A percentile compares a stretch with the other conserved stretches of the same genome.
phyloP scores from a whole-genome alignment of 495 filamentous ascomycete species.

The Aspergillus taichungensis region DNA sequence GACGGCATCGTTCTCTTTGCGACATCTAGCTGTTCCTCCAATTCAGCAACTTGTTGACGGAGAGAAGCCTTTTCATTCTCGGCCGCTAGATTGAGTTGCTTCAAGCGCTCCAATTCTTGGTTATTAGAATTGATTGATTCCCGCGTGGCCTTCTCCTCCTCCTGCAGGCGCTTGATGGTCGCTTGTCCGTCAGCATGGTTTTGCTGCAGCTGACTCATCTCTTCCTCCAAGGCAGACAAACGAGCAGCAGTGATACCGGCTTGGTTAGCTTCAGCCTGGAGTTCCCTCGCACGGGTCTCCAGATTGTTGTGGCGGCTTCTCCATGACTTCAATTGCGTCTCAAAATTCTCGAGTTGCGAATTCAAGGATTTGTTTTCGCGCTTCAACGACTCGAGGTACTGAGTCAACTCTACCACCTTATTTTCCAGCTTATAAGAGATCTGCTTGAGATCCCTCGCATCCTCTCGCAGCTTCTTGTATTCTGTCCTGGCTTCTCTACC shows the following conservation, averaged over 20 bases:
- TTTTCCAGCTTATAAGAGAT: constrained; percentile 99
- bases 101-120: constrained; percentile 67
- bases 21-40: constrained; percentile 87
- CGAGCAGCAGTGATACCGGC: constrained; percentile 89
- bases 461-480: constrained; percentile 87
- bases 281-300: constrained; percentile 81
- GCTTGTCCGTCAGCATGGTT: constrained; percentile 77
- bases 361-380: constrained; percentile 82
- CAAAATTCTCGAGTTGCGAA: constrained; percentile 90
- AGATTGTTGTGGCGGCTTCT: constrained; percentile 84
- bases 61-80: constrained; percentile 79
- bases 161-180: constrained; percentile 87
- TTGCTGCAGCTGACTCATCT: constrained; percentile 84
- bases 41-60: constrained; percentile 75
- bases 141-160: constrained; percentile 74
- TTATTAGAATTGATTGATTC: constrained; percentile 69
- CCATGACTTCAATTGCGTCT: constrained; percentile 91
- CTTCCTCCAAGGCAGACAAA: constrained; percentile 79
- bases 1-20: constrained; percentile 60
- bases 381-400: constrained; percentile 85
- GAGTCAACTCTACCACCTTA: constrained; percentile 97
- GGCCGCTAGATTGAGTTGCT: constrained; percentile 56
- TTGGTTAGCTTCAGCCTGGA: constrained; percentile 94
- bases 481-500: constrained; percentile 69
- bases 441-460: constrained; percentile 94